A percentile compares a stretch with the other conserved stretches of the same genome.
These are phyloP conservation scores for Hylodesmum podocarpum DNA, from an alignment of 306 rosid species.

Conservation along the genomic window DNA sequence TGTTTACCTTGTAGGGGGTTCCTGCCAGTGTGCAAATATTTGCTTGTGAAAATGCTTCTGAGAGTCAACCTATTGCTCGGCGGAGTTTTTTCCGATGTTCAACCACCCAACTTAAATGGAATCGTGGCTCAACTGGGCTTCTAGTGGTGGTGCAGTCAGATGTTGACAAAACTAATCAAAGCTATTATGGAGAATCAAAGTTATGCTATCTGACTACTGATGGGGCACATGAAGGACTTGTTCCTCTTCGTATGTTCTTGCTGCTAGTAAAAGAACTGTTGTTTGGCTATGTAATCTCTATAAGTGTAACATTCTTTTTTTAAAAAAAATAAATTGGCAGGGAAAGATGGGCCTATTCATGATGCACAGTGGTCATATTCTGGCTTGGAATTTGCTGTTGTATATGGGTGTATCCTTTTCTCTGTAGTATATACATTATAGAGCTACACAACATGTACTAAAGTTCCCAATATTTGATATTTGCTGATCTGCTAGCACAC, in stretches of 20 bases:
- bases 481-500: background rate
- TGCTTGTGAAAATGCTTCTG: constrained; percentile 59
- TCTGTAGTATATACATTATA: background rate
- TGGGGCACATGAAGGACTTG: constrained; percentile 82
- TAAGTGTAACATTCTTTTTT: constrained; percentile 19
- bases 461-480: constrained; percentile 14
- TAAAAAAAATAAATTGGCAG: constrained; percentile 52
- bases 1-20: constrained; percentile 60
- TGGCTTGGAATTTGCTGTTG: constrained; percentile 85
- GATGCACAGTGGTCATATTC: constrained; percentile 90
- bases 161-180: constrained; percentile 96
- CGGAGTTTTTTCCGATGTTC: constrained; percentile 90
- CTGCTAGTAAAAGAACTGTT: background rate
- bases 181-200: constrained; percentile 95
- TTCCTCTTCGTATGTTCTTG: constrained; percentile 80
- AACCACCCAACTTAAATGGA: constrained; percentile 82
- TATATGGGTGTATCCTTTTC: constrained; percentile 96
- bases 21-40: constrained; percentile 90
- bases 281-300: constrained; percentile 11
- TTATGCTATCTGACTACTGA: constrained; percentile 85
- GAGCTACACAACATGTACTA: background rate
- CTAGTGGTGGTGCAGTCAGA: constrained; percentile 83
- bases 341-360: constrained; percentile 95
- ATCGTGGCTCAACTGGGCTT: constrained; percentile 83
- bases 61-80: constrained; percentile 70